A percentile compares a stretch with the other conserved stretches of the same genome.
phyloP scores from a whole-genome alignment of 441 rosid species.

The Theobroma grandiflorum region DNA sequence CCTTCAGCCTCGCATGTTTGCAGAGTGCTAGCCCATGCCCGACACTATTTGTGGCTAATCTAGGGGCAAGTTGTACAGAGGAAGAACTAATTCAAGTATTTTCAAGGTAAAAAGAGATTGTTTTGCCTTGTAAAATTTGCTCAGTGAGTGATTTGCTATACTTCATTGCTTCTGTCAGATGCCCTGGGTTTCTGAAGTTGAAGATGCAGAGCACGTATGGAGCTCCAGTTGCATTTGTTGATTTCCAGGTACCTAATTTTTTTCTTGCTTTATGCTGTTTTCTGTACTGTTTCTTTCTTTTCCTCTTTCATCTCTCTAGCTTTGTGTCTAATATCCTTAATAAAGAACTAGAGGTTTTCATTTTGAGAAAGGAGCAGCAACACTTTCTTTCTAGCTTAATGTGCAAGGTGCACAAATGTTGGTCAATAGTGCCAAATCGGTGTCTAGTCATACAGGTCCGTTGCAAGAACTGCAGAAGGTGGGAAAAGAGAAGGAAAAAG shows the following conservation, averaged over 20 bases:
- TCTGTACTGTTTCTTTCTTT: not conserved
- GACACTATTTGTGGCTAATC: conserved; percentile 81
- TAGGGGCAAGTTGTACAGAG: conserved; percentile 82
- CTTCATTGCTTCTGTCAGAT: conserved; percentile 45
- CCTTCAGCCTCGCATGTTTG: conserved; percentile 46
- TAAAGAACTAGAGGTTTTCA: not conserved
- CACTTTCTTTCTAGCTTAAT: not conserved
- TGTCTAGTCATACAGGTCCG: not conserved
- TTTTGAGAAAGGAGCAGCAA: not conserved
- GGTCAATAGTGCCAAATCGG: not conserved
- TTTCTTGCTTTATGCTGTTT: conserved; percentile 5
- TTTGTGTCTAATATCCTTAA: not conserved
- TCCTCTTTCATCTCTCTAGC: not conserved
- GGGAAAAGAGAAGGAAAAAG: not conserved
- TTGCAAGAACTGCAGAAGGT: not conserved
- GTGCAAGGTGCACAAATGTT: not conserved
- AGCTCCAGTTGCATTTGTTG: conserved; percentile 89
- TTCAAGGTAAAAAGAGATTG: conserved; percentile 58
- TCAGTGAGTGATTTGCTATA: conserved; percentile 24
- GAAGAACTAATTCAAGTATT: conserved; percentile 78
- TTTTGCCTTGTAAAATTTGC: conserved; percentile 16
- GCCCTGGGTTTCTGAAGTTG: conserved; percentile 81
- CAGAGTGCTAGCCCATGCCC: conserved; percentile 61
- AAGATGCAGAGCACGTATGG: conserved; percentile 87
- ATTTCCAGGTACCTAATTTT: conserved; percentile 67